A percentile compares a stretch with the other conserved stretches of the same genome.
Conservation (phyloP, 2,329 filamentous ascomycete species). For the Fusarium xyrophilum region DNA sequence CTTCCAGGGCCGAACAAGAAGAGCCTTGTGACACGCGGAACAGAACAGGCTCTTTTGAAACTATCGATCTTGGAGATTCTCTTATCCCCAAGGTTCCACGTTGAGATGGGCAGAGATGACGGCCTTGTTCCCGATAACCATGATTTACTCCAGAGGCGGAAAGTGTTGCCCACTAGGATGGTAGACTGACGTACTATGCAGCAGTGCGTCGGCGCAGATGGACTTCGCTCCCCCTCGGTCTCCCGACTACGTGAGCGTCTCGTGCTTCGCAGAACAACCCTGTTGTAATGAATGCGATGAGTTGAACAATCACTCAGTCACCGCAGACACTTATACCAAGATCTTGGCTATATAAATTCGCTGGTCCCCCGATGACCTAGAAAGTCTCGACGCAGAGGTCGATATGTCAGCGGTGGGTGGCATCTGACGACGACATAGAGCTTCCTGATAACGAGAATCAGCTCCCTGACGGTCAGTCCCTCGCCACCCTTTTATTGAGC, state of each 20-base stretch:
- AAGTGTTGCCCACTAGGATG: neutral
- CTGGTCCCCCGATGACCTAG: neutral
- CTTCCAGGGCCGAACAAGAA: neutral
- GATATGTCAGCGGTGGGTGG: too few relatives aligned
- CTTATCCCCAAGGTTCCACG: neutral
- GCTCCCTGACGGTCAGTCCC: too few relatives aligned
- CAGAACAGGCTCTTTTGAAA: neutral
- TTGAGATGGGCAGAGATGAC: neutral
- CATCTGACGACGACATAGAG: too few relatives aligned
- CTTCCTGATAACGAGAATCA: too few relatives aligned
- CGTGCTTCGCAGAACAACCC: neutral
- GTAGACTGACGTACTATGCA: neutral
- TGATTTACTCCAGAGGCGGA: neutral
- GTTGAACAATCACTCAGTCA: neutral
- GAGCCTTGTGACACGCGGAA: neutral
- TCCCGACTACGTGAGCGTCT: neutral
- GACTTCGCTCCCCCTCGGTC: neutral
- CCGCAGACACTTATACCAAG: neutral
- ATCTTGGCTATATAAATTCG: neutral
- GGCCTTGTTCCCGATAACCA: neutral
- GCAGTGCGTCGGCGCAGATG: neutral
- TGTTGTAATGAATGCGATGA: neutral
- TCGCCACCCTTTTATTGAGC: too few relatives aligned
- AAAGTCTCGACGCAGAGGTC: too few relatives aligned
- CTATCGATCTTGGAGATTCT: neutral